Percentiles rank a stretch among this genome's conserved stretches.
Conservation (phyloP, 2,329 filamentous ascomycete species). For the Colletotrichum spinosum region DNA sequence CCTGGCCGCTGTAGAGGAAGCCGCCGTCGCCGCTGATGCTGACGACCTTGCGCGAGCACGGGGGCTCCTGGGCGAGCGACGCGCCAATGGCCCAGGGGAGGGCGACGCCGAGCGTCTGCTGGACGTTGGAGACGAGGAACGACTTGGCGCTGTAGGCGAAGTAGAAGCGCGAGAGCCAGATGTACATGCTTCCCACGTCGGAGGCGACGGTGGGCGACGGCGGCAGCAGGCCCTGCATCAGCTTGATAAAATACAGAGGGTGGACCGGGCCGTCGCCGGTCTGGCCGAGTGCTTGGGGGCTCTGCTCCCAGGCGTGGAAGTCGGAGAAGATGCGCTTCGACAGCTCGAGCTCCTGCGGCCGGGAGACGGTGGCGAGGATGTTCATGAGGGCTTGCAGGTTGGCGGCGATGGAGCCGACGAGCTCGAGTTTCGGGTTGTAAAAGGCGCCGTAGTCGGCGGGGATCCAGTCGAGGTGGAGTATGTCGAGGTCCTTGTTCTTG, state of each 20-base stretch:
- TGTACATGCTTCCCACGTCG: constrained; percentile 61
- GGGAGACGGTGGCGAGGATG: constrained; percentile 46
- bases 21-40: constrained; percentile 59
- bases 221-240: constrained; percentile 53
- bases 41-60: constrained; percentile 57
- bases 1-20: constrained; percentile 61
- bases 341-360: constrained; percentile 49
- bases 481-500: constrained; percentile 42
- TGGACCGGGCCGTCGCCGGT: constrained; percentile 50
- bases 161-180: constrained; percentile 60
- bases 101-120: constrained; percentile 61
- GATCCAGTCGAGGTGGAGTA: constrained; percentile 57
- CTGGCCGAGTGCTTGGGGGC: constrained; percentile 38
- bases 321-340: constrained; percentile 49
- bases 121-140: constrained; percentile 59
- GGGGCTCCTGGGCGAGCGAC: constrained; percentile 54
- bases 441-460: constrained; percentile 52
- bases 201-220: constrained; percentile 55
- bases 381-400: constrained; percentile 52
- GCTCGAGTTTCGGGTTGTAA: constrained; percentile 55
- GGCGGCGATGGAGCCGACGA: constrained; percentile 55
- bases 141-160: constrained; percentile 56
- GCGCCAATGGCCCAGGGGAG: constrained; percentile 61
- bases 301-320: constrained; percentile 49
- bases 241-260: constrained; percentile 57